Conservation (phyloP, 352 stramenopile genomes). For the Pythium aristosporum region DNA sequence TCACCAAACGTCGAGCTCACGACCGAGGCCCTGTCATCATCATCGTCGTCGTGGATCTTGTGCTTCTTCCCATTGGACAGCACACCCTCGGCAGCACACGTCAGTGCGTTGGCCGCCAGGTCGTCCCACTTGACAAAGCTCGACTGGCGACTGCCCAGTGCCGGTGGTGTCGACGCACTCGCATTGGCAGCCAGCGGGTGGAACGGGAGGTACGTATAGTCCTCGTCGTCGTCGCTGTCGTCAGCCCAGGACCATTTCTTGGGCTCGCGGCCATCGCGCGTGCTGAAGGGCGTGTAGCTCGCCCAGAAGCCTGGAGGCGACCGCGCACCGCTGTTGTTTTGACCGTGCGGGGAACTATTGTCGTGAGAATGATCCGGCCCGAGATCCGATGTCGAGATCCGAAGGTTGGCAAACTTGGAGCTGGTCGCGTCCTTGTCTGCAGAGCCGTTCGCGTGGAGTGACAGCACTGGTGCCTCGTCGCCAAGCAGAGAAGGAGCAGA, state of each 20-base stretch:
- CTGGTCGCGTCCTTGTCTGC: background rate
- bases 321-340: slow-evolving; percentile 40
- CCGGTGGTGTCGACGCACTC: slow-evolving; percentile 9
- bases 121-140: slow-evolving; percentile 53
- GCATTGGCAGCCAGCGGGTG: background rate
- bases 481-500: background rate
- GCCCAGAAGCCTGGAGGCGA: slow-evolving; percentile 81
- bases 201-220: slow-evolving; percentile 26
- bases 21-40: slow-evolving; percentile 23
- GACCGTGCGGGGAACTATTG: slow-evolving; percentile 23
- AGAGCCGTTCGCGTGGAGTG: background rate
- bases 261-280: slow-evolving; percentile 9
- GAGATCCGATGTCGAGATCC: slow-evolving; percentile 43
- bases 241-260: slow-evolving; percentile 35
- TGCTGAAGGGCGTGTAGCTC: slow-evolving; percentile 68
- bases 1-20: slow-evolving; percentile 34
- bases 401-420: slow-evolving; percentile 36
- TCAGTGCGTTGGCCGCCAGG: slow-evolving; percentile 55
- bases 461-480: background rate
- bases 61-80: slow-evolving; percentile 16
- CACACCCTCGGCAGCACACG: slow-evolving; percentile 35
- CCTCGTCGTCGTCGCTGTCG: slow-evolving; percentile 52
- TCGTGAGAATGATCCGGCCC: background rate
- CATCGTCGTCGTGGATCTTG: slow-evolving; percentile 13
- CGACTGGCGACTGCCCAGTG: slow-evolving; percentile 6